Evolutionary conservation across 2,329 filamentous ascomycete species (phyloP).

Genomic region (Cordyceps cateniannulata): DNA sequence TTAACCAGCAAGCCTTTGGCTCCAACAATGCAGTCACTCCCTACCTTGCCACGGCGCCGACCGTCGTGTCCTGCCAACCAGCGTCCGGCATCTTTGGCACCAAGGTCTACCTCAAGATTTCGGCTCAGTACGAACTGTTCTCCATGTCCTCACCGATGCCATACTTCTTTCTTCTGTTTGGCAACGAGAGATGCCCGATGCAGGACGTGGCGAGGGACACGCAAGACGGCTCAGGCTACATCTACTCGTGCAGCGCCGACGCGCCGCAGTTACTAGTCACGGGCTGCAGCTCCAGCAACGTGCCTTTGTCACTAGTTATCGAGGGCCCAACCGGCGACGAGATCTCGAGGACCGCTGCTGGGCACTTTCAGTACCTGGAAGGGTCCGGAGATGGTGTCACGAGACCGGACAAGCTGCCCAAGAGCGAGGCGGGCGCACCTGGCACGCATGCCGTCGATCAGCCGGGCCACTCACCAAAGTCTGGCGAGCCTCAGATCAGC

Average conservation of each 20-base stretch:
- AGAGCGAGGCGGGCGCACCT: conserved; percentile 32
- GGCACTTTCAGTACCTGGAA: conserved; percentile 45
- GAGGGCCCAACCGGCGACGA: conserved; percentile 47
- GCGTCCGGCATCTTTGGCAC: conserved; percentile 61
- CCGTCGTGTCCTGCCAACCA: conserved; percentile 66
- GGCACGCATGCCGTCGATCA: conserved; percentile 29
- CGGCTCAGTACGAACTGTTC: conserved; percentile 66
- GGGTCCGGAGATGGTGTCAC: conserved; percentile 40
- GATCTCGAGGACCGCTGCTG: conserved; percentile 42
- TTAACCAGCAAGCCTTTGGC: conserved; percentile 51
- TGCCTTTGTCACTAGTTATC: conserved; percentile 49
- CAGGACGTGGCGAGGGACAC: conserved; percentile 56
- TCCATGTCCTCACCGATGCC: conserved; percentile 47
- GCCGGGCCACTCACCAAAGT: conserved; percentile 36
- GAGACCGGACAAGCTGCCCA: conserved; percentile 29
- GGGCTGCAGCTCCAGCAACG: conserved; percentile 41
- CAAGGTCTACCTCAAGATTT: conserved; percentile 66
- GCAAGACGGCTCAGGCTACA: conserved; percentile 53
- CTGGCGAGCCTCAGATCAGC: conserved; percentile 30
- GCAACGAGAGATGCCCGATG: conserved; percentile 59
- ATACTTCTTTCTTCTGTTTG: conserved; percentile 66
- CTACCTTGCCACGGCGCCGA: conserved; percentile 55
- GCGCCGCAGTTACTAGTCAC: conserved; percentile 57
- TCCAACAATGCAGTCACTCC: conserved; percentile 58
- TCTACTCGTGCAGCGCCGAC: conserved; percentile 66